Conservation (phyloP, 1,284 basidiomycete genomes). For the Ganoderma lucidum region DNA sequence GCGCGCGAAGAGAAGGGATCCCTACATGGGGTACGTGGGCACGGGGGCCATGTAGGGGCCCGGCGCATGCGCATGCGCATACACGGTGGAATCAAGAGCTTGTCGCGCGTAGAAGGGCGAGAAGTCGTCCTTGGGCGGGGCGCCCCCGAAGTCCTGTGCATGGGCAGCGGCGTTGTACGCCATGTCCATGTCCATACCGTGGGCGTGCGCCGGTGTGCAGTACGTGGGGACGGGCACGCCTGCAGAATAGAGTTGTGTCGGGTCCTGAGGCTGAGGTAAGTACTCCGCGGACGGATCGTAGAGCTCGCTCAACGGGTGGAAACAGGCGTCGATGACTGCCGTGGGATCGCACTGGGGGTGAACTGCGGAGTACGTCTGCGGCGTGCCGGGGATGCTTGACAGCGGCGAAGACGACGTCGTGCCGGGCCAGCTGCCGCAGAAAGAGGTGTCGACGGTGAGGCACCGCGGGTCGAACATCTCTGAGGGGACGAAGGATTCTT, state of each 20-base stretch:
- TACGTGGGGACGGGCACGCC: conserved; percentile 24
- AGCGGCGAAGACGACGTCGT: conserved; percentile 38
- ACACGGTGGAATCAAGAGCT: conserved; percentile 23
- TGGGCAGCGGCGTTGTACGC: conserved; percentile 28
- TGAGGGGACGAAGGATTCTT: conserved; percentile 28
- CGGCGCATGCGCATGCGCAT: conserved; percentile 29
- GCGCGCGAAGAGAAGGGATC: conserved; percentile 22
- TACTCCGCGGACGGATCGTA: conserved; percentile 32
- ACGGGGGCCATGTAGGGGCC: conserved; percentile 24
- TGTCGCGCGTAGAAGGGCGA: conserved; percentile 30
- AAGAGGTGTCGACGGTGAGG: conserved; percentile 41
- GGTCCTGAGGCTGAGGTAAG: conserved; percentile 32
- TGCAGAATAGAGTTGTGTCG: conserved; percentile 19
- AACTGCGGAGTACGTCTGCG: conserved; percentile 34
- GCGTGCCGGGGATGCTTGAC: conserved; percentile 43
- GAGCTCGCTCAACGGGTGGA: conserved; percentile 21
- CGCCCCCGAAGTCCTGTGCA: conserved; percentile 23
- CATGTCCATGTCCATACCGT: conserved; percentile 28
- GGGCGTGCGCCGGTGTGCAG: conserved; percentile 15
- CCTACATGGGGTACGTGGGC: conserved; percentile 33
- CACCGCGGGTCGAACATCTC: conserved; percentile 29
- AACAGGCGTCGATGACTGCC: conserved; percentile 25
- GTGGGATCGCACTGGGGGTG: conserved; percentile 28
- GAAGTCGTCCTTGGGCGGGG: conserved; percentile 28
- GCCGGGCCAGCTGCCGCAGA: conserved; percentile 32